These are phyloP conservation scores for Diaporthe sp. DNA, from an alignment of 2,329 filamentous ascomycete genomes.

Conservation along the genomic window DNA sequence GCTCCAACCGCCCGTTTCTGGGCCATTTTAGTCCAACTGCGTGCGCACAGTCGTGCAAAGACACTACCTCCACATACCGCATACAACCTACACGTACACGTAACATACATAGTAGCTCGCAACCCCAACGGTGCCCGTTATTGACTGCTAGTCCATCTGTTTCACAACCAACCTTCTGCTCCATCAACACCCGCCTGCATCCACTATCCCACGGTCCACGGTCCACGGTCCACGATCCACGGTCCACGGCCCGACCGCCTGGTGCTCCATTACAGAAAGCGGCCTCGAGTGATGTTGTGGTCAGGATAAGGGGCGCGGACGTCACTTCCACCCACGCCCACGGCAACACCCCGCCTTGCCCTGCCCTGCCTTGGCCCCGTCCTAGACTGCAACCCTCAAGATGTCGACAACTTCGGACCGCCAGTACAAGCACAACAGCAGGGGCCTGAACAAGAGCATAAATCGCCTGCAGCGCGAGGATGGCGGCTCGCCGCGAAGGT, in stretches of 20 bases:
- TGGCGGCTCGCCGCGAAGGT: constrained; percentile 49
- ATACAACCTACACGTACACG: neutral
- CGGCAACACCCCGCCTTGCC: constrained; percentile 28
- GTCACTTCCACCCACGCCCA: constrained; percentile 38
- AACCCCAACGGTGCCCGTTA: neutral
- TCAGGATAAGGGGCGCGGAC: constrained; percentile 42
- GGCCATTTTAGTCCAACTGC: constrained; percentile 2
- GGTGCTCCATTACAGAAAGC: neutral
- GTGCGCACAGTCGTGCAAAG: constrained; percentile 14
- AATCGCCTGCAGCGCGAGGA: constrained; percentile 59
- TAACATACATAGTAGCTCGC: neutral
- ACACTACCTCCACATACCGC: neutral
- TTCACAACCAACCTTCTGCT: constrained; percentile 12
- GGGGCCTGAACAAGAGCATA: constrained; percentile 59
- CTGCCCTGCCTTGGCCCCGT: neutral
- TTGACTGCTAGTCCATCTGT: neutral
- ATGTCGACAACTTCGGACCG: constrained; percentile 68
- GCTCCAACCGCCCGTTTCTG: constrained; percentile 6
- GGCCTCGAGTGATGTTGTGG: constrained; percentile 38
- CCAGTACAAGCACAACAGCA: constrained; percentile 61
- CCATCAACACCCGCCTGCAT: neutral
- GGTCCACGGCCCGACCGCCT: neutral
- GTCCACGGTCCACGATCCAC: neutral
- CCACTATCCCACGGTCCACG: neutral
- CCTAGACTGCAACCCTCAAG: constrained; percentile 38